phyloP scores from a whole-genome alignment of 2,329 filamentous ascomycete species.

The Colletotrichum cuscutae region DNA sequence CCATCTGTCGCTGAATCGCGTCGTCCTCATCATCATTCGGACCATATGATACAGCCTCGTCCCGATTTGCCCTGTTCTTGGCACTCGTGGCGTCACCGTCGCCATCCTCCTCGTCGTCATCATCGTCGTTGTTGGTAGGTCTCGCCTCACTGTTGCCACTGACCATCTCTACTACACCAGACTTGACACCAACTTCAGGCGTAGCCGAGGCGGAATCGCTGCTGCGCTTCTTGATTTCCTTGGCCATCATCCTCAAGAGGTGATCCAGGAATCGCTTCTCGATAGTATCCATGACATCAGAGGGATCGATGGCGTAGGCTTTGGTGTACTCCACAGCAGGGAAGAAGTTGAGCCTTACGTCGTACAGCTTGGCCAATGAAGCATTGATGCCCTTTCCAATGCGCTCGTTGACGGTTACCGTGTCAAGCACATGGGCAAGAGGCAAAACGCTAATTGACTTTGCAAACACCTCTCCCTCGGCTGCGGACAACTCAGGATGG shows the following conservation, averaged over 20 bases:
- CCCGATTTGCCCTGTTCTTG: conserved; percentile 80
- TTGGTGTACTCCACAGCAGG: conserved; percentile 83
- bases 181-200: conserved; percentile 74
- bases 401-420: conserved; percentile 81
- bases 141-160: conserved; percentile 49
- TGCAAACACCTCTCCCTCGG: conserved; percentile 81
- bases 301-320: conserved; percentile 84
- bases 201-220: conserved; percentile 74
- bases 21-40: conserved; percentile 93
- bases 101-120: conserved; percentile 77
- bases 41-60: conserved; percentile 88
- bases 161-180: conserved; percentile 64
- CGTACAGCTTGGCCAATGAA: conserved; percentile 83
- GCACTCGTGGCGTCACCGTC: conserved; percentile 82
- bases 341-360: conserved; percentile 86
- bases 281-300: conserved; percentile 83
- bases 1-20: conserved; percentile 73
- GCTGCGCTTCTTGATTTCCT: conserved; percentile 85
- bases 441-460: conserved; percentile 92
- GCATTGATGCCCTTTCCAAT: conserved; percentile 77
- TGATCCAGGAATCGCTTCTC: conserved; percentile 81
- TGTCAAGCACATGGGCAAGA: conserved; percentile 85
- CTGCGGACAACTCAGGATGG: conserved; percentile 74
- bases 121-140: conserved; percentile 64
- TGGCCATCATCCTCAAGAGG: conserved; percentile 76